Conservation (phyloP, 495 filamentous ascomycete species). For the Hyaloscypha variabilis region DNA sequence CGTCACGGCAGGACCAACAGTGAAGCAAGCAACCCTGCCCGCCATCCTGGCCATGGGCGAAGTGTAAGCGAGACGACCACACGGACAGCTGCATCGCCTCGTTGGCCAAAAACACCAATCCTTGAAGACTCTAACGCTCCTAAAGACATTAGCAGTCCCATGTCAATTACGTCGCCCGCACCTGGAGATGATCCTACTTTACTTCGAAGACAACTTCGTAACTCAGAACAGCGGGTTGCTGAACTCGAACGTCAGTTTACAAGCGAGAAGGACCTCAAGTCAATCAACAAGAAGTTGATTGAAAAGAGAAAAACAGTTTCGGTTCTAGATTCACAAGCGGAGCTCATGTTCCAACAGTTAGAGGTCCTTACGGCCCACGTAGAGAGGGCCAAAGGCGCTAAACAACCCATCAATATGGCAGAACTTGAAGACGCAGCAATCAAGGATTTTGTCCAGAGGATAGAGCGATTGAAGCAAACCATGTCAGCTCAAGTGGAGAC, state of each 20-base stretch:
- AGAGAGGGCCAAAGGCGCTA: constrained; percentile 70
- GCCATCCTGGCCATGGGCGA: constrained; percentile 45
- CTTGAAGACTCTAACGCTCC: constrained; percentile 60
- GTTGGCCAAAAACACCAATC: constrained; percentile 74
- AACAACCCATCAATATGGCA: constrained; percentile 68
- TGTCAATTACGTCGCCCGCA: constrained; percentile 59
- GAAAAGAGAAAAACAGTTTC: constrained; percentile 97
- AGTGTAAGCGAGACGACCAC: constrained; percentile 58
- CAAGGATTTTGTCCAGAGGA: constrained; percentile 83
- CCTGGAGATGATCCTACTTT: constrained; percentile 70
- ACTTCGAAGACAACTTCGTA: constrained; percentile 76
- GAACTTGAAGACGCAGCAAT: constrained; percentile 84
- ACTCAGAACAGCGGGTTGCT: constrained; percentile 76
- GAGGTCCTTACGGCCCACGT: constrained; percentile 74
- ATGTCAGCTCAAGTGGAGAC: constrained; percentile 80
- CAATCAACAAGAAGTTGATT: constrained; percentile 80
- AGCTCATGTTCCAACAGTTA: constrained; percentile 92
- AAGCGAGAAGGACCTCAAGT: constrained; percentile 78
- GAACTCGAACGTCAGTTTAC: constrained; percentile 78
- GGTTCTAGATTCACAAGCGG: constrained; percentile 90
- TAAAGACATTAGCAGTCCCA: constrained; percentile 75
- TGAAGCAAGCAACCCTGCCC: constrained; percentile 44
- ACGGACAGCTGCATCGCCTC: constrained; percentile 54
- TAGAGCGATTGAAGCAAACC: constrained; percentile 83
- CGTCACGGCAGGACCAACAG: constrained; percentile 93